Conservation (phyloP, 164 flowering plant genomes). For the grape (Vitis vinifera) region DNA sequence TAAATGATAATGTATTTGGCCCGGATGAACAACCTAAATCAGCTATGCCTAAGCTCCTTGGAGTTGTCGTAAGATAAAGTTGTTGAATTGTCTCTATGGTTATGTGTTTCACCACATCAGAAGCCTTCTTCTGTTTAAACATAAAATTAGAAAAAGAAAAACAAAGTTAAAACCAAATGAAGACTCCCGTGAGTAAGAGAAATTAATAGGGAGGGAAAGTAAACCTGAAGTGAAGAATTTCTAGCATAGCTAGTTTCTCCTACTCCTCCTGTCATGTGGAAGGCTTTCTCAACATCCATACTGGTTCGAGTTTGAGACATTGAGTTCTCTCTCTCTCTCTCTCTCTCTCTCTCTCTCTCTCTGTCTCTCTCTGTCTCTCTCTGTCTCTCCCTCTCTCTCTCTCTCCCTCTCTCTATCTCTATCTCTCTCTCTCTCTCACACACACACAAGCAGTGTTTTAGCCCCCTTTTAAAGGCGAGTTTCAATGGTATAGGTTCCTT, state of each 20-base stretch:
- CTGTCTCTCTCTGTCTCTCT: neutral
- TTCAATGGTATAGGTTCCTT: neutral
- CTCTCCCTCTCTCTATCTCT: neutral
- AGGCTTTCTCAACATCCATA: constrained; percentile 72
- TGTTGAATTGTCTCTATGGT: constrained; percentile 48
- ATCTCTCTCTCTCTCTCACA: neutral
- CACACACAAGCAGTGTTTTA: neutral
- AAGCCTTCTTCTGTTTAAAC: constrained; percentile 49
- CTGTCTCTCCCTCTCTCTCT: neutral
- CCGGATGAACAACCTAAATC: constrained; percentile 93
- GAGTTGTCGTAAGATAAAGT: constrained; percentile 29
- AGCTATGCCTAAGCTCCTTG: constrained; percentile 60
- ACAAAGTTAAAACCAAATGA: neutral
- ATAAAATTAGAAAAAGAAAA: neutral
- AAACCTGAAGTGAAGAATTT: constrained; percentile 73
- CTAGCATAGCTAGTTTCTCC: constrained; percentile 76
- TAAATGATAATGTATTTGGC: constrained; percentile 61
- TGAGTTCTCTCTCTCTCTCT: neutral
- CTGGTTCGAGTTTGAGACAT: neutral
- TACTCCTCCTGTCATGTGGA: constrained; percentile 82
- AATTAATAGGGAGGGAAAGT: neutral
- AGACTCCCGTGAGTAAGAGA: neutral
- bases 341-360: too few species aligned
- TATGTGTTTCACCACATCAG: constrained; percentile 69
- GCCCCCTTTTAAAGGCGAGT: constrained; percentile 16